Evolutionary conservation across 805 yeast species (phyloP), one percentile per base, ranked within the genome.

Genomic region (Starmera caribaea): DNA sequence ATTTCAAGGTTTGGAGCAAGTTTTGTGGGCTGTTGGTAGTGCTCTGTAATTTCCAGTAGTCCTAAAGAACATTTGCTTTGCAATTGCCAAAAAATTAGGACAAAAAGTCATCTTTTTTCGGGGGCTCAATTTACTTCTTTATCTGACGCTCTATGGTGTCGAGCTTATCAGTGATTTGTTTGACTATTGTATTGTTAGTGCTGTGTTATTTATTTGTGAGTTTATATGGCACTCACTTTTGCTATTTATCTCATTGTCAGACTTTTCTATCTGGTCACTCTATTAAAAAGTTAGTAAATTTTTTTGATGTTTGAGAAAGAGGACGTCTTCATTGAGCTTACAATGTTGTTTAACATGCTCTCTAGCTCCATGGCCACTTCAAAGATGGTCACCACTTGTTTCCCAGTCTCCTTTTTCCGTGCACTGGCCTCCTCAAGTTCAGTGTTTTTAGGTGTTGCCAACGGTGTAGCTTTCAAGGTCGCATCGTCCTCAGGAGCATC

Each of bases 321-420:
- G n/a, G n/a, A n/a, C n/a, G 14, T 26, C 4, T 28, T 16, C 21
- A 10, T 11, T 8, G 11, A 24, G 43, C 54, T 27, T 32, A 51
- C 52, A 13, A 57, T 42, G 1, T 38, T 42, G 12, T 46, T 39
- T 10, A 58, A 39, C 49, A 50, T 45, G 5, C 38, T 42, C 42
- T 57, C 60, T 8, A 58, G 46, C 35, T 51, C 55, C 0, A 60
- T 52, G 8, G 62, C 61, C 13, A 58, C 56, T 28, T 58, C 62
- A 38, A 58, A 57, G n/a, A 57, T 49, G 21, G 62, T 50, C 11
- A 52, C 46, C 15, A 44, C 41, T 8, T 21, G 26, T 21, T 37
- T 47, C 5, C 21, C 27, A 4, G 32, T 24, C 10, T 37, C 26
- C 17, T 34, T 30, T 2, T 29, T 31, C 13, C 16, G 12, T 3